Percentiles rank a stretch among this genome's conserved stretches.
Evolutionary conservation across 2,329 filamentous ascomycete species (phyloP).

Genomic region (Penicillium capsulatum): DNA sequence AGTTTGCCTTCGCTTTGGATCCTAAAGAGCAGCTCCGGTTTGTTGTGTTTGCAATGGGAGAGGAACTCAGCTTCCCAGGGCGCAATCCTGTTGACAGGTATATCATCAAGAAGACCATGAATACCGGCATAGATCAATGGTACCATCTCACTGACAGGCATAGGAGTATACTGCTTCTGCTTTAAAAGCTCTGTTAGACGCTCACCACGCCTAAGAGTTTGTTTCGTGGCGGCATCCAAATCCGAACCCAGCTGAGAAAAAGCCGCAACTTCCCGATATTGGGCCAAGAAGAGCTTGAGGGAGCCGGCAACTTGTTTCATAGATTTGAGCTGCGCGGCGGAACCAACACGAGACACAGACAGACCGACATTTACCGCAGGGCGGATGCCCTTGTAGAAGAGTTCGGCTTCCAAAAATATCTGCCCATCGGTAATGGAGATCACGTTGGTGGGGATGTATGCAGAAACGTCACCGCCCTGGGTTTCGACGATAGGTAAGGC

Average conservation of each 20-base stretch:
- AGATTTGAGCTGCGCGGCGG: constrained; percentile 97
- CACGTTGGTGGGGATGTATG: constrained; percentile 99
- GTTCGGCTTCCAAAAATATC: constrained; percentile 97
- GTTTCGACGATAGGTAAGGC: constrained; percentile 97
- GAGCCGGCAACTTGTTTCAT: constrained; percentile 99
- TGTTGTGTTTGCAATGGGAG: constrained; percentile 49
- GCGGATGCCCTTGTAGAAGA: constrained; percentile 99
- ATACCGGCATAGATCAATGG: constrained; percentile 98
- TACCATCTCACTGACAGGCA: constrained; percentile 99
- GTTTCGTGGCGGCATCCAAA: constrained; percentile 96
- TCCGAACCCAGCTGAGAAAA: constrained; percentile 99
- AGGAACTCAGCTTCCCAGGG: constrained; percentile 93
- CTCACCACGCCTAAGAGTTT: constrained; percentile 95
- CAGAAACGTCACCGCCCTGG: constrained; percentile 98
- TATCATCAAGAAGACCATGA: constrained; percentile 82
- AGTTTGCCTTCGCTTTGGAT: background rate
- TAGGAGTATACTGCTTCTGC: constrained; percentile 98
- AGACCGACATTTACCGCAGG: constrained; percentile 99
- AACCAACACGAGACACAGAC: constrained; percentile 98
- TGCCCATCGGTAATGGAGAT: constrained; percentile 99
- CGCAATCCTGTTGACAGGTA: constrained; percentile 86
- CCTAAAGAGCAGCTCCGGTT: background rate
- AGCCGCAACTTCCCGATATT: constrained; percentile 99
- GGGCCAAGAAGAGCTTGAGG: constrained; percentile 98
- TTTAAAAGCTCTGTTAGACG: constrained; percentile 96